phyloP scores from a whole-genome alignment of 75 land plant genomes.

The Ceratopteris richardii region DNA sequence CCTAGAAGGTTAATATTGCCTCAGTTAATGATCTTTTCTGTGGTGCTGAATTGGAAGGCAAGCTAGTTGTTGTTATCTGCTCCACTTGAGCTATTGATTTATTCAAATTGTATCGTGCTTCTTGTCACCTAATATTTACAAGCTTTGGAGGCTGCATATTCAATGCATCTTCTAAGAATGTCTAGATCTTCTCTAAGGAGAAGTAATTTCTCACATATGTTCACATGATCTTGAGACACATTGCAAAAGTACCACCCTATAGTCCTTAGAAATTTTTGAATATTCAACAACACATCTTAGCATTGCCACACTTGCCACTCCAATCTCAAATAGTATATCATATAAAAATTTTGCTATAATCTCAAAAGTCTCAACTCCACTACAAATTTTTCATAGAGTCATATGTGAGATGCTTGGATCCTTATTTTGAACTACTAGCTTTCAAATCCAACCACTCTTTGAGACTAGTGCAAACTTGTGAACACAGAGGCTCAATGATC shows the following conservation, averaged over 20 bases:
- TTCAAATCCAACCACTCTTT: slow-evolving; percentile 65
- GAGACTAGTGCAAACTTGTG: slow-evolving; percentile 92
- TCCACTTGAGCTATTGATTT: background rate
- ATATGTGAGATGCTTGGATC: slow-evolving; percentile 14
- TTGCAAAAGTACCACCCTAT: slow-evolving; percentile 37
- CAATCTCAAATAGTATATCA: slow-evolving; percentile 61
- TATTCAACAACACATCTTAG: slow-evolving; percentile 67
- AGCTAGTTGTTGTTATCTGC: slow-evolving; percentile 4
- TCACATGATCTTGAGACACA: slow-evolving; percentile 63
- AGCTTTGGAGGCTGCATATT: slow-evolving; percentile 59
- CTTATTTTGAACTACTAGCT: slow-evolving; percentile 44
- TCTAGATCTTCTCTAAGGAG: slow-evolving; percentile 75
- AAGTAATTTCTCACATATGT: slow-evolving; percentile 59
- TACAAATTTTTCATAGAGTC: slow-evolving; percentile 49
- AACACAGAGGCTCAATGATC: slow-evolving; percentile 56
- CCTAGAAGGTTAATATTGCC: slow-evolving; percentile 29
- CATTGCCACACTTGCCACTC: slow-evolving; percentile 69
- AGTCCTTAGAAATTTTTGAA: slow-evolving; percentile 85
- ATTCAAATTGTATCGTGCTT: slow-evolving; percentile 4
- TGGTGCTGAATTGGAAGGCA: slow-evolving; percentile 2
- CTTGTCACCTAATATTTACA: slow-evolving; percentile 38
- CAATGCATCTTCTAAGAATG: slow-evolving; percentile 55
- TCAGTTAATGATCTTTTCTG: background rate
- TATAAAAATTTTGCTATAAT: slow-evolving; percentile 87
- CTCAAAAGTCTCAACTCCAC: slow-evolving; percentile 82